Evolutionary conservation across 108 stramenopile genomes (phyloP), one percentile per base, ranked within the genome.

Genomic region (Cyclotella atomus): DNA sequence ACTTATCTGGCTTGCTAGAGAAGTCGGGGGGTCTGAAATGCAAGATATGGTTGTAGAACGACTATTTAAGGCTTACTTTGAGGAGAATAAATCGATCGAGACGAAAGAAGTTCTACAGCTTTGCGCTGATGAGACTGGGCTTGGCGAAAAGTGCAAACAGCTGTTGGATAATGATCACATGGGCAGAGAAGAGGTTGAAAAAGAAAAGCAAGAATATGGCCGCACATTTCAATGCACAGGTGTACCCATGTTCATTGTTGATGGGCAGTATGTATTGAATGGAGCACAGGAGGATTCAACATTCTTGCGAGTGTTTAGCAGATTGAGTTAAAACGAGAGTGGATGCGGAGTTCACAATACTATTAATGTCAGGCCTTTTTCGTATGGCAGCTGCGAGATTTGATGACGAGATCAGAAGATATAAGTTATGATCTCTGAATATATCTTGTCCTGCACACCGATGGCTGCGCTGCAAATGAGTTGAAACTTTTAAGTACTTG

Each of bases 161-260:
- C 55, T 77, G 43, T 27, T 74, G 14, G 70, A 56, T 8, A 59
- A 53, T 14, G 28, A 44, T 36, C 36, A 64, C 14, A 49, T 77
- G 59, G 81, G 81, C 9, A 36, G 27, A 15, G 15, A 56, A 9
- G 81, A 77, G 61, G 81, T 82, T 17, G 23, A 19, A 19, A 49
- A 52, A 30, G 81, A 82, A 44, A 77, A 70, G 64, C 23, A 72
- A 38, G 71, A 69, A 0, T 82, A 57, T 73, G 81, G 76, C 0
- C 68, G 61, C 38, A 43, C 53, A 12, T 82, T 65, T 57, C 65
- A 77, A 36, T 82, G 81, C 43, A 56, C 57, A 27, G 81, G 81
- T 44, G 81, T 82, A 28, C 81, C 81, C 15, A 77, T 82, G 76
- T 82, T 82, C 23, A 66, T 82, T 49, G 55, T 82, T 16, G 73